Base-by-base conservation (phyloP, 176 grass and related monocot genomes). In the Hyparrhenia diplandra region DNA sequence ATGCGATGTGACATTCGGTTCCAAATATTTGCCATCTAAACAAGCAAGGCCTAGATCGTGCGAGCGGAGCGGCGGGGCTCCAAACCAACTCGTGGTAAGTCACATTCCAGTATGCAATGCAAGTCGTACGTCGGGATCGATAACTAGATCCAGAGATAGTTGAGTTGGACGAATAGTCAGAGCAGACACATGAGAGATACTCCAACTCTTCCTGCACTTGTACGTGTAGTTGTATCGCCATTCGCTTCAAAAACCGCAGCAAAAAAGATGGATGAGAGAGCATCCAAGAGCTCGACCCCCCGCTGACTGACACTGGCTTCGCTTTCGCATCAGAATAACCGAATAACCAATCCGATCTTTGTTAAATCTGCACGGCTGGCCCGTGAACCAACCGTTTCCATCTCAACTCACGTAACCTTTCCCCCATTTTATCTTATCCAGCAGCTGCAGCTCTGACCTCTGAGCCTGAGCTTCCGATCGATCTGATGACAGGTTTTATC, bases 361-460 rank as follows among this genome's bases (percentile, higher is more conserved):
- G 76, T 17, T 80, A 75, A 80, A 81, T 85, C 71, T 43, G 43
- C 74, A 37, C 35, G 45, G 35, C 69, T 23, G 45, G 54, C 54
- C 71, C 35, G 35, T 85, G 77, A 89, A 37, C 65, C 87, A 75
- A 63, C 69, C 81, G 69, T 41, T 84, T 21, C 47, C 60, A 25
- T 63, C 30, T 24, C 54, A 20, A 27, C 46, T 10, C 54, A 58
- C 52, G 20, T 10, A n/a, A 28, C 24, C 23, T 28, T 1, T 78
- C 18, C n/a, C n/a, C 2, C 27, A 2, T 16, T 35, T 66, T 51
- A 32, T 32, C 54, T 65, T 79, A 73, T 79, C 57, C 29, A 63
- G 52, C 18, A 69, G n/a, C n/a, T n/a, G n/a, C n/a, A n/a, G 41
- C 42, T 16, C 41, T 25, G 77, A 76, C 54, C 37, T 5, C 47